Conservation (phyloP, 2,329 filamentous ascomycete species). For the Calonectria multiphialidica region DNA sequence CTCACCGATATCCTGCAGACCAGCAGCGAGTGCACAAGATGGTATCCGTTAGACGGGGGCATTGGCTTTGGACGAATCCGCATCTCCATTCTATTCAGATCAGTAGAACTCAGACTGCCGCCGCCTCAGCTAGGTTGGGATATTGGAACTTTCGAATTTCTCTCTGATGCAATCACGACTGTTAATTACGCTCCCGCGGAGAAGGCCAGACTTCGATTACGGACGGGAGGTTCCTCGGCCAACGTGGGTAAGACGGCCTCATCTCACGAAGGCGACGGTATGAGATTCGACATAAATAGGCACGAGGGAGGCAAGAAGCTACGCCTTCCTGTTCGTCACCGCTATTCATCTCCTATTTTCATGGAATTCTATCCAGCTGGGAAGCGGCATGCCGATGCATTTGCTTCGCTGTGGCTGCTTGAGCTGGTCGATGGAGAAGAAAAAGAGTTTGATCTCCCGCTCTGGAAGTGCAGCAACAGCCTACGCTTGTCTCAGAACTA, state of each 20-base stretch:
- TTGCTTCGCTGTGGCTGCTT: constrained; percentile 87
- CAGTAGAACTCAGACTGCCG: constrained; percentile 88
- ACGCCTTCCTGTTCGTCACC: constrained; percentile 87
- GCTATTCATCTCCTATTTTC: constrained; percentile 90
- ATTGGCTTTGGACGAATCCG: constrained; percentile 92
- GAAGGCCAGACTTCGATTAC: constrained; percentile 81
- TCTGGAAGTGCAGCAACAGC: constrained; percentile 85
- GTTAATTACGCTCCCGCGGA: constrained; percentile 70
- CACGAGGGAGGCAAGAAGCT: constrained; percentile 59
- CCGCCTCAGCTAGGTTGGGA: constrained; percentile 91
- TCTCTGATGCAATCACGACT: constrained; percentile 76
- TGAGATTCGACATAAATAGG: constrained; percentile 63
- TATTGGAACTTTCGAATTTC: constrained; percentile 93
- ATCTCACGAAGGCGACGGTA: constrained; percentile 66
- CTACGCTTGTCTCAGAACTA: constrained; percentile 90
- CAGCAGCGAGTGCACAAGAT: constrained; percentile 86
- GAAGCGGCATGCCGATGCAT: constrained; percentile 79
- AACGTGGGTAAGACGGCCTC: constrained; percentile 75
- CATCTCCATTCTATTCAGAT: constrained; percentile 90
- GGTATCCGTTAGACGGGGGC: constrained; percentile 97
- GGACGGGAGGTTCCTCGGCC: constrained; percentile 87
- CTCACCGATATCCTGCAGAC: constrained; percentile 90
- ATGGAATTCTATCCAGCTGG: constrained; percentile 83
- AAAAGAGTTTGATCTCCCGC: constrained; percentile 84
- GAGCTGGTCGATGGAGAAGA: constrained; percentile 86